Evolutionary conservation across 768 basidiomycete species (phyloP), one percentile per base, ranked within the genome.

Genomic region (Suillus clintonianus): DNA sequence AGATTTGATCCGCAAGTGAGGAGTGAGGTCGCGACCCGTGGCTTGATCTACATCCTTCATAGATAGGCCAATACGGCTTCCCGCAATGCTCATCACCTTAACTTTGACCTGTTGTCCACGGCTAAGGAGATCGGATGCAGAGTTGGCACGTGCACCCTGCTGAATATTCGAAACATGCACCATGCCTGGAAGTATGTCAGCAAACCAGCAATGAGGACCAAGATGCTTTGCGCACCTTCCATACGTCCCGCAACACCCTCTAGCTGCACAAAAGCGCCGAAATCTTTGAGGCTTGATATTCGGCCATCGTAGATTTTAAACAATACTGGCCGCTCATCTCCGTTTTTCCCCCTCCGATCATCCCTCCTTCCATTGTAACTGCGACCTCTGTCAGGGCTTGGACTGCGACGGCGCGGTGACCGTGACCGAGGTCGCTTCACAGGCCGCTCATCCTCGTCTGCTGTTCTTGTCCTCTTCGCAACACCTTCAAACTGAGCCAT

Each of bases 1-100:
- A 6, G 94, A 94, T 75, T 92, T 94, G 80, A 98, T 94, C 56
- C 92, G 90, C 11, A 99, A 84, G 74, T 99, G 94, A 4, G 97
- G 97, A 0, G 95, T 93, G 62, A 99, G 85, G 73, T 99, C 97
- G 27, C 87, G 88, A 7, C 97, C 97, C 0, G 89, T 89, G 17
- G 74, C 77, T 74, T 99, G 97, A 74, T 99, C 97, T 37, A 95
- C 97, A 73, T 99, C 97, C 72, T 97, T 97, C 92, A 99, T 98
- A 27, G 97, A 99, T 27, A 99, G 83, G 9, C 92, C 86, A 60
- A 95, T 76, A 60, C 94, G 87, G 65, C 62, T 86, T 5, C 92
- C 94, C 2, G 95, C 92, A 24, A 94, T 84, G 64, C 93, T 95
- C 89, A 97, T 92, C 65, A 98, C 95, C 76, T 99, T 99, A 72